Evolutionary conservation across 1,284 basidiomycete species (phyloP), one percentile per base, ranked within the genome.

Genomic region (Melampsora americana): DNA sequence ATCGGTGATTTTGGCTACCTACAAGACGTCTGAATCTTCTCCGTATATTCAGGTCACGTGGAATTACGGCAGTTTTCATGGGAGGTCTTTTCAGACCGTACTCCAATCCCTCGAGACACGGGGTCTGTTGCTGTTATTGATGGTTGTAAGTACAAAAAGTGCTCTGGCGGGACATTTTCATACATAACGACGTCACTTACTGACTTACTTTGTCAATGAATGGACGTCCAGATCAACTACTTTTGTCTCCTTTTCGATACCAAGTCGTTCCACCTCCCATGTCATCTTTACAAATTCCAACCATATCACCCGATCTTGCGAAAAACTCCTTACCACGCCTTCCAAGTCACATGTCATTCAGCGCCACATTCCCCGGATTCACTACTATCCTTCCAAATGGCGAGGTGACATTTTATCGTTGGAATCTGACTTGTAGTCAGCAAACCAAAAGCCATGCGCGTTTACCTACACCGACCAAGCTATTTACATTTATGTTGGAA

Each of bases 211-310:
- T 20, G 66, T 35, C 59, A 50, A 77, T 53, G 71, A 62, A 62
- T 44, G 44, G 44, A 44, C 2, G 12, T 76, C 77, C 78, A 94
- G 90, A 87, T 1, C 85, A 85, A n/a, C 84, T 93, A 65, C 87
- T 95, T 3, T 84, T 98, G 60, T 99, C 95, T 0, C 92, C 95
- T 4, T 98, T 99, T 86, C 87, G 94, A 46, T 88, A 89, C 3
- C 92, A 96, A 84, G 97, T 95, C 81, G 88, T 95, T 0, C 95
- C 95, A 4, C 95, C 95, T 23, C 96, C 95, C 0, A 96, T 98
- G 94, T 90, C 90, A 0, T 90, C 93, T 0, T 86, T 87, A 80
- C 86, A 87, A 72, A 86, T 96, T 5, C 53, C 68, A 53, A 84
- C 26, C 88, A 32, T 56, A 79, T 42, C 26, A 67, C 64, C 32